These are phyloP conservation scores for Gracilaria gracilis DNA, from an alignment of 23 red algal species.

Conservation along the genomic window DNA sequence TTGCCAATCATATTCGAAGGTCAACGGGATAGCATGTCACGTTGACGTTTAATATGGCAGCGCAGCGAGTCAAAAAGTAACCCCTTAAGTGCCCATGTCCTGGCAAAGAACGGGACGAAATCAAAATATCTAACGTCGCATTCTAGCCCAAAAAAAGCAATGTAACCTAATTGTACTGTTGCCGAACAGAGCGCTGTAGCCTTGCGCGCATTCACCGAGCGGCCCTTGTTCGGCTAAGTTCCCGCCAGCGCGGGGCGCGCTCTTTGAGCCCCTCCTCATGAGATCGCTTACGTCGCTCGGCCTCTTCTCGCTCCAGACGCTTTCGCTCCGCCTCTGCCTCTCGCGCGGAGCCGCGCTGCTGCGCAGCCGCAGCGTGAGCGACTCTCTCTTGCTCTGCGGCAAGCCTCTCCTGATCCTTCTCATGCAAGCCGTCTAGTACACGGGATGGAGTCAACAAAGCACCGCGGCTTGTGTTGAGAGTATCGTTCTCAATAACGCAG, in stretches of 20 bases:
- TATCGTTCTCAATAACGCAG: not conserved
- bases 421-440: not conserved
- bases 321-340: not conserved
- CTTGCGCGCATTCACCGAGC: not conserved
- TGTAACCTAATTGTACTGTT: too few relatives aligned
- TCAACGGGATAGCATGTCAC: too few relatives aligned
- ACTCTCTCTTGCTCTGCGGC: not conserved
- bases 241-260: not conserved
- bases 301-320: not conserved
- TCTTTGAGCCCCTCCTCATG: not conserved
- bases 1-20: too few relatives aligned
- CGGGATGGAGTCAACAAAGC: not conserved
- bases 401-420: not conserved
- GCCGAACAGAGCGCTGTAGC: not conserved
- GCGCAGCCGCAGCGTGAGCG: not conserved
- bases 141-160: too few relatives aligned
- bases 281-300: not conserved
- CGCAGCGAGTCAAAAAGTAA: too few relatives aligned
- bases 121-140: too few relatives aligned
- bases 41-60: too few relatives aligned
- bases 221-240: conserved; percentile 4
- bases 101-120: too few relatives aligned
- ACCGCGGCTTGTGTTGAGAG: not conserved
- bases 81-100: too few relatives aligned
- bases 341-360: not conserved